phyloP scores from a whole-genome alignment of 306 rosid genomes.

The Acacia crassicarpa region DNA sequence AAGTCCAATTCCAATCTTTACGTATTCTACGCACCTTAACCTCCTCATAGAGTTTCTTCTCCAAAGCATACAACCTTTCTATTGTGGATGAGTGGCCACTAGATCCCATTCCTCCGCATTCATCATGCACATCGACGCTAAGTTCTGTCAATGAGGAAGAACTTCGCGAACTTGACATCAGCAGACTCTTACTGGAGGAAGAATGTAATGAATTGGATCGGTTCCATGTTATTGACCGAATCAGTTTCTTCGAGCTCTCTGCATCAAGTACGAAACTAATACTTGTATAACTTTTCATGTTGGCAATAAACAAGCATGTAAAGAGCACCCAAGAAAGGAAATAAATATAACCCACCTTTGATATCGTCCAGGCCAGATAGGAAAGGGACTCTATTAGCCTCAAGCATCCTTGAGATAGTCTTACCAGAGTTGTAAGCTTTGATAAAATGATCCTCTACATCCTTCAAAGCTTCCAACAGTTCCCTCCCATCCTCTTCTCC shows the following conservation, averaged over 20 bases:
- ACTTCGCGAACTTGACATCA: background rate
- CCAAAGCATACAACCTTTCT: slow-evolving; percentile 17
- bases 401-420: background rate
- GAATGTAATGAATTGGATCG: background rate
- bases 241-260: slow-evolving; percentile 17
- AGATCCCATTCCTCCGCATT: slow-evolving; percentile 14
- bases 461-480: slow-evolving; percentile 8
- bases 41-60: slow-evolving; percentile 16
- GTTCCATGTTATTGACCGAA: slow-evolving; percentile 11
- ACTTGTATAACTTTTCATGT: background rate
- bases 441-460: background rate
- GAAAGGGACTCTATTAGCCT: slow-evolving; percentile 3
- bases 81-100: slow-evolving; percentile 1
- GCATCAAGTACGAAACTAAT: background rate
- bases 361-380: slow-evolving; percentile 6
- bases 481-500: background rate
- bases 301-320: background rate
- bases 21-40: slow-evolving; percentile 10
- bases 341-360: background rate
- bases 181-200: slow-evolving; percentile 10
- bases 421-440: slow-evolving; percentile 1
- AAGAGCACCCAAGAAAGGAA: background rate
- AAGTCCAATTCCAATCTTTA: background rate
- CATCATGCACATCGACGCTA: background rate
- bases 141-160: slow-evolving; percentile 1